phyloP scores from a whole-genome alignment of 345 rosid species.

The Citrus medica region DNA sequence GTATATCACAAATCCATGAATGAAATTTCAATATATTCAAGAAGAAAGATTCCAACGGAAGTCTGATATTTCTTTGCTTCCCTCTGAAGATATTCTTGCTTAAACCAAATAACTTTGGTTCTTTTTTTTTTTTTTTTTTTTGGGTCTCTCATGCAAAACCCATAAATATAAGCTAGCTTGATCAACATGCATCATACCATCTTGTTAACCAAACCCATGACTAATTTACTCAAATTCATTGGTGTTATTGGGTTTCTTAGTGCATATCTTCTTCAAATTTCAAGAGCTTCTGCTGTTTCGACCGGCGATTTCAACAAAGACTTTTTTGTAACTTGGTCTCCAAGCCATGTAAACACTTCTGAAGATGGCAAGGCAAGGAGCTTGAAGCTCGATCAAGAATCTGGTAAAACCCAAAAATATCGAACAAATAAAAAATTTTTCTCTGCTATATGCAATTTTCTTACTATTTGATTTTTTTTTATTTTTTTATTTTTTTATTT shows the following conservation, averaged over 20 bases:
- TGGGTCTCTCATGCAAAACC: conserved; percentile 25
- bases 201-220: conserved; percentile 20
- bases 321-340: conserved; percentile 75
- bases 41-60: conserved; percentile 2
- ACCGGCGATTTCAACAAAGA: conserved; percentile 62
- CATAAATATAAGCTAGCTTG: conserved; percentile 17
- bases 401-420: conserved; percentile 39
- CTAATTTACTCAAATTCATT: conserved; percentile 2
- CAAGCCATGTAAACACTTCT: conserved; percentile 66
- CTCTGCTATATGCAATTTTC: neutral
- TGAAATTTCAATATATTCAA: neutral
- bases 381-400: conserved; percentile 69
- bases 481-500: too few relatives aligned
- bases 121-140: neutral
- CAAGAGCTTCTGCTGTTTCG: conserved; percentile 54
- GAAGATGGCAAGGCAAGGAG: conserved; percentile 58
- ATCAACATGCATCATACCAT: conserved; percentile 4
- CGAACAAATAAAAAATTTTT: too few relatives aligned
- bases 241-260: conserved; percentile 18
- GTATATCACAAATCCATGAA: neutral
- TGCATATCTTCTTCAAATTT: conserved; percentile 27
- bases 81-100: conserved; percentile 36
- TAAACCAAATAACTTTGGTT: conserved; percentile 13
- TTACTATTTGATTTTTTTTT: neutral
- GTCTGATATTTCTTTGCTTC: conserved; percentile 35